Conservation (phyloP, 495 filamentous ascomycete genomes). For the Glarea lozoyensis region DNA sequence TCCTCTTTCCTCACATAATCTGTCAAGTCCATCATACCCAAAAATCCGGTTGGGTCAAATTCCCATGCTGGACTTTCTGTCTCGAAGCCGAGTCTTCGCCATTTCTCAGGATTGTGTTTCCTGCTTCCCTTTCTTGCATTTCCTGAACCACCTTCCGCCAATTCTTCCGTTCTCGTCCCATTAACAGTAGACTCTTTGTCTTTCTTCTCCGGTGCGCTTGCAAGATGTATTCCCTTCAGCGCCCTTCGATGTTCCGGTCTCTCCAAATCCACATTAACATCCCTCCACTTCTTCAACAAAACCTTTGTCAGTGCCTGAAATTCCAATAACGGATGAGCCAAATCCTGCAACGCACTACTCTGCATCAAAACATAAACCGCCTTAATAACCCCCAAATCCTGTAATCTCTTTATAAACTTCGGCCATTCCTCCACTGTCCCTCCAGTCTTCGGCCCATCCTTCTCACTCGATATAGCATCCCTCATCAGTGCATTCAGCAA, state of each 20-base stretch:
- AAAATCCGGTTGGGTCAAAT: slow-evolving; percentile 77
- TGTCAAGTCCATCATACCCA: slow-evolving; percentile 96
- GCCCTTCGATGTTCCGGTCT: slow-evolving; percentile 74
- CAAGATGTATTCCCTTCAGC: slow-evolving; percentile 34
- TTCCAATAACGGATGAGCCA: slow-evolving; percentile 86
- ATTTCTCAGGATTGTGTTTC: slow-evolving; percentile 83
- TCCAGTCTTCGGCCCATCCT: slow-evolving; percentile 31
- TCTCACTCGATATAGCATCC: slow-evolving; percentile 72
- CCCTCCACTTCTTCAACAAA: slow-evolving; percentile 82
- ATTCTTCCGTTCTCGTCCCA: slow-evolving; percentile 21
- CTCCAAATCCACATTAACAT: slow-evolving; percentile 74
- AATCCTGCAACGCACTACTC: slow-evolving; percentile 83
- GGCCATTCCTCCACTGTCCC: slow-evolving; percentile 71
- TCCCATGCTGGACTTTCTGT: slow-evolving; percentile 77
- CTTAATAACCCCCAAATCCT: slow-evolving; percentile 89
- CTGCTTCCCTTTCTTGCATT: slow-evolving; percentile 42
- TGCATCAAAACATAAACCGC: slow-evolving; percentile 89
- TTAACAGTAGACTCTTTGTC: slow-evolving; percentile 29
- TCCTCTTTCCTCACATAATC: slow-evolving; percentile 88
- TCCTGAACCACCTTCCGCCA: slow-evolving; percentile 26
- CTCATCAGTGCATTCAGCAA: slow-evolving; percentile 92
- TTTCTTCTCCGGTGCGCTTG: slow-evolving; percentile 61
- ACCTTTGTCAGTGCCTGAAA: slow-evolving; percentile 92
- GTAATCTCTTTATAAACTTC: slow-evolving; percentile 84
- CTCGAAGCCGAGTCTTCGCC: slow-evolving; percentile 87